Base-by-base conservation (phyloP, 192 early-diverging fungal genomes). In the Linnemannia zychae region DNA sequence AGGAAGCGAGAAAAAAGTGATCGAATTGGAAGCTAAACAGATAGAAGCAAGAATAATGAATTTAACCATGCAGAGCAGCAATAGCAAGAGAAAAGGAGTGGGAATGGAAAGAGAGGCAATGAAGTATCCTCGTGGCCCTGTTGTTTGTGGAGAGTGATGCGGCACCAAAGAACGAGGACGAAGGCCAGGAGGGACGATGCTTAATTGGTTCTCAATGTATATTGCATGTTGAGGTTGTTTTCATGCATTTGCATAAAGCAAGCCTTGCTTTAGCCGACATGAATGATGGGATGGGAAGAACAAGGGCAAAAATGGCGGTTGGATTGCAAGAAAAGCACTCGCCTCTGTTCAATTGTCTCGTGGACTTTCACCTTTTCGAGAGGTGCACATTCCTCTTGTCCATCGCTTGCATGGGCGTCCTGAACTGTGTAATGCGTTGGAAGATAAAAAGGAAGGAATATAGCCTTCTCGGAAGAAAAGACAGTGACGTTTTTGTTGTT, bases 81-180 rank as follows among this genome's bases (percentile, higher is more conserved):
- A 63, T 44, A 44, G 9, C 9, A 44, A 44, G 9, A 44, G 40
- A 44, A 9, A 44, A 9, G 40, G 40, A 44, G 40, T 44, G 40
- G 9, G 40, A 9, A 44, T 44, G 40, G 48, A 17, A 15, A 2
- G 13, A 49, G 57, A 63, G 13, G 15, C 3, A 12, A 3, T 2
- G 11, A 31, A n/a, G 24, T 31, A 28, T 13, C 57, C 57, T 31
- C 13, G 28, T 15, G 28, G 7, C 57, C 57, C 28, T 60, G 57
- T 24, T 63, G 57, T 63, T 63, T 33, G 57, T 63, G 57, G 57
- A 63, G 57, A n/a, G n/a, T n/a, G n/a, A n/a, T n/a, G n/a, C n/a
- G n/a, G n/a, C n/a, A n/a, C n/a, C n/a, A n/a, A n/a, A 24, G 52
- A n/a, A 9, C 9, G 40, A 1, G 31, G 28, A 63, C 24, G 15